These are phyloP conservation scores for Zoysia japonica DNA, from an alignment of 176 grass and related monocot genomes.

Conservation along the genomic window DNA sequence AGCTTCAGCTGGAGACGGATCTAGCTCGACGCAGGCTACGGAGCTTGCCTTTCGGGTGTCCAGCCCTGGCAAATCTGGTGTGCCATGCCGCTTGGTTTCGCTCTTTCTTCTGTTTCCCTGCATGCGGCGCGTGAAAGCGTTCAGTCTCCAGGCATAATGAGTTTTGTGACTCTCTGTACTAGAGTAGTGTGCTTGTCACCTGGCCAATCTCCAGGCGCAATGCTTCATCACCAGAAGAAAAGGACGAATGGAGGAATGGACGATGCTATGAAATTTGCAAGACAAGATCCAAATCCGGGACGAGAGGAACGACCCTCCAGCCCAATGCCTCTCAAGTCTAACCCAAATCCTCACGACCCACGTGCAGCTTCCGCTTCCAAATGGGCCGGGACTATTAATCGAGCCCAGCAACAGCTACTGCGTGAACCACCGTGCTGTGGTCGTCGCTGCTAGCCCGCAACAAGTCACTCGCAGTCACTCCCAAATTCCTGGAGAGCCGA, in stretches of 20 bases:
- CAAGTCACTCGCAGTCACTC: background rate
- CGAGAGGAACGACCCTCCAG: too few relatives aligned
- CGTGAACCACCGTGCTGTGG: too few relatives aligned
- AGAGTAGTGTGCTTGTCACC: too few relatives aligned
- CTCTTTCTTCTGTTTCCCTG: background rate
- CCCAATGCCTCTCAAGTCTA: too few relatives aligned
- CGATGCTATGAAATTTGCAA: too few relatives aligned
- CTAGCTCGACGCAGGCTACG: background rate
- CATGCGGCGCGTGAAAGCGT: background rate
- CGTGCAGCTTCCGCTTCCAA: background rate
- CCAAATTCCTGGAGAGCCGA: background rate
- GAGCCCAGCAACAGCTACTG: background rate
- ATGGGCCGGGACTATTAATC: background rate
- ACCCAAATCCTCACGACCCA: too few relatives aligned
- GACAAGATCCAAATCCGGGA: too few relatives aligned
- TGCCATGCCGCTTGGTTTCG: background rate
- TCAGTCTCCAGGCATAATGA: background rate
- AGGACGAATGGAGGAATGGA: too few relatives aligned
- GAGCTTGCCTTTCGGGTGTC: conserved; percentile 18
- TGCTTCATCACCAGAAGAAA: too few relatives aligned
- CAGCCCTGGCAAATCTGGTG: background rate
- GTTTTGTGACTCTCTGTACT: too few relatives aligned
- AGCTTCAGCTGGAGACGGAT: background rate
- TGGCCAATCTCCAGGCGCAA: too few relatives aligned
- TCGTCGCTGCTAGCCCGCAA: background rate